Evolutionary conservation across 208 protist genomes (phyloP), one percentile per base, ranked within the genome.

Genomic region (Crithidia acanthocephali): DNA sequence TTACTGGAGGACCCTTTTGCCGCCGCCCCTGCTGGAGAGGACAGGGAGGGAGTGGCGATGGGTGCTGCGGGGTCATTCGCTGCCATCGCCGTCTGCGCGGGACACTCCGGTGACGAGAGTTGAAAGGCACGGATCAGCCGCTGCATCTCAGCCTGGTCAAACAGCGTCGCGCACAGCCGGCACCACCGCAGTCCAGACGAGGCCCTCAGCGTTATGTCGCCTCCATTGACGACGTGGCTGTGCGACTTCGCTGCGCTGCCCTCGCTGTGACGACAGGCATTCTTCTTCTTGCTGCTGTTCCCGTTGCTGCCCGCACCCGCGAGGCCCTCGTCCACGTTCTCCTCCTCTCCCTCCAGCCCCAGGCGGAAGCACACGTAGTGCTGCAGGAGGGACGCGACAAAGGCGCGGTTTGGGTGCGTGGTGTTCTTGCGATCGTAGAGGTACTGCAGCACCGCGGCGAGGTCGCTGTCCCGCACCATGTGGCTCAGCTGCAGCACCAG

Each of bases 161-260:
- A 84, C 8, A 94, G 73, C 10, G 58, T 68, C 25, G 66, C 78
- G 58, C 89, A 94, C 56, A 90, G 57, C 27, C 84, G 66, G 60
- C 89, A 94, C 89, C 89, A 94, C 37, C 80, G 62, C 63, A 92
- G 66, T 4, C 84, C 71, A 35, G 40, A 78, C 10, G 62, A 30
- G 4, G 20, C 28, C 11, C 28, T 47, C 37, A 78, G 37, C 27
- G 20, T 35, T 10, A 73, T 18, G 2, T 33, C 20, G 37, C 51
- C 37, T 15, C 37, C 37, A 42, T 13, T n/a, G n/a, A n/a, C 28
- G 18, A 35, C 20, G 64, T 42, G 16, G 15, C 56, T 22, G 16
- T 22, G 11, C 3, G 10, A n/a, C 8, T 13, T 62, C 11, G 6
- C 4, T 42, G 0, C 33, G 35, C 56, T n/a, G 25, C 22, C 56